phyloP scores from a whole-genome alignment of 2,329 filamentous ascomycete genomes.

The Orbilia javanica region DNA sequence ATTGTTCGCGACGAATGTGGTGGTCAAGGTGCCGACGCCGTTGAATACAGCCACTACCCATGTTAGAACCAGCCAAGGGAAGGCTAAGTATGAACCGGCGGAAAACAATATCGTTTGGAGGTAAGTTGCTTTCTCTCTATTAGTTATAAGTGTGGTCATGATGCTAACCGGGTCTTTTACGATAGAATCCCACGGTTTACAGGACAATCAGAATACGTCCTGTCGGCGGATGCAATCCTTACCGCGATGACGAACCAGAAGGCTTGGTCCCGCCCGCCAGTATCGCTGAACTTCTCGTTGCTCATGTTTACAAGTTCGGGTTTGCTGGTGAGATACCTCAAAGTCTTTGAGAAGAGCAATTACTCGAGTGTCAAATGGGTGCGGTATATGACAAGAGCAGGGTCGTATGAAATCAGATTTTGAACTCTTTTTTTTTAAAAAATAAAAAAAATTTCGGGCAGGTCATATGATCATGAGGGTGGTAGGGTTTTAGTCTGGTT shows the following conservation, averaged over 20 bases:
- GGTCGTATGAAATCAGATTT: conserved; percentile 95
- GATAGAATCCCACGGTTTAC: conserved; percentile 86
- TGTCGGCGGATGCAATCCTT: conserved; percentile 91
- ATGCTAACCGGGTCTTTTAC: conserved; percentile 4
- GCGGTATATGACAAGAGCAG: conserved; percentile 96
- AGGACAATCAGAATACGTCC: conserved; percentile 94
- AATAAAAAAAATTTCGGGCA: too few relatives aligned
- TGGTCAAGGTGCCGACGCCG: conserved; percentile 93
- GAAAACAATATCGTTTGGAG: conserved; percentile 99
- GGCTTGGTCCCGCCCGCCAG: conserved; percentile 91
- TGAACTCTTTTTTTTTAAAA: too few relatives aligned
- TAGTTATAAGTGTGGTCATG: background rate
- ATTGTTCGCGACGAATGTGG: conserved; percentile 95
- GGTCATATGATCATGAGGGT: background rate
- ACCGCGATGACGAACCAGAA: conserved; percentile 99
- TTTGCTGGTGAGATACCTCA: conserved; percentile 90
- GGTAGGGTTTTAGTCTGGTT: background rate
- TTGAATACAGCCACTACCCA: conserved; percentile 95
- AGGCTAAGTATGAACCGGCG: conserved; percentile 97
- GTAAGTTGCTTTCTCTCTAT: conserved; percentile 60
- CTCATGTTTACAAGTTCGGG: conserved; percentile 99
- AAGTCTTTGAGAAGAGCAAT: conserved; percentile 99
- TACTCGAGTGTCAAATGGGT: conserved; percentile 99
- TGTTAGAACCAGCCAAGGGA: conserved; percentile 92
- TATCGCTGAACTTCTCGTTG: conserved; percentile 91